phyloP scores from a whole-genome alignment of 805 yeast genomes.

The Saccharomycopsis vini region DNA sequence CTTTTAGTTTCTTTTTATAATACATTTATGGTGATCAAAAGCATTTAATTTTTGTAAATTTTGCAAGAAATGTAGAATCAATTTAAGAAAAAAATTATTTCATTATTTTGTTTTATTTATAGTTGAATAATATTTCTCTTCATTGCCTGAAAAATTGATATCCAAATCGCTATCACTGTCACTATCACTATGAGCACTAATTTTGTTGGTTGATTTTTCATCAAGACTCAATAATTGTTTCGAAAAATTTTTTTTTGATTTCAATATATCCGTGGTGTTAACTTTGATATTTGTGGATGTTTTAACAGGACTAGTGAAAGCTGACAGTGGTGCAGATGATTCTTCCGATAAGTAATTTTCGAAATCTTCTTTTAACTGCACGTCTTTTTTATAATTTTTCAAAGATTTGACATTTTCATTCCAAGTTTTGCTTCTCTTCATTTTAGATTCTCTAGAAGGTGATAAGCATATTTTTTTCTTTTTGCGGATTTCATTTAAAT shows the following conservation, averaged over 20 bases:
- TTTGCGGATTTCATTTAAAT: constrained; percentile 25
- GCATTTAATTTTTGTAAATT: too few species aligned
- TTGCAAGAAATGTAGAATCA: too few species aligned
- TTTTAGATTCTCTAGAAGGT: constrained; percentile 26
- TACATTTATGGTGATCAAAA: too few species aligned
- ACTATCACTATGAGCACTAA: constrained; percentile 8
- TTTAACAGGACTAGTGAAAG: too few species aligned
- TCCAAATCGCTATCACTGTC: constrained; percentile 27
- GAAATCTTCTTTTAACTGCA: constrained; percentile 17
- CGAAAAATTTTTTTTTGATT: too few species aligned
- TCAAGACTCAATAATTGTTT: too few species aligned
- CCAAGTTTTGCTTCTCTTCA: constrained; percentile 24
- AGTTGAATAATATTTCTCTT: constrained; percentile 6
- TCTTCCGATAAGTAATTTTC: constrained; percentile 6
- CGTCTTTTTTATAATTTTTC: constrained; percentile 25
- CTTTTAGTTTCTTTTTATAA: too few species aligned
- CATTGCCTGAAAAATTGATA: constrained; percentile 21
- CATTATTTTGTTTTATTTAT: too few species aligned
- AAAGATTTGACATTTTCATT: constrained; percentile 20
- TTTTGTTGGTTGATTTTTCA: too few species aligned
- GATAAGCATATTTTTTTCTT: constrained; percentile 28
- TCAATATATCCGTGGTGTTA: too few species aligned
- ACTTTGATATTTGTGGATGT: neutral
- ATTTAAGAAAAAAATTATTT: too few species aligned
- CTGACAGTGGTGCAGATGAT: constrained; percentile 5